phyloP scores from a whole-genome alignment of 2,329 filamentous ascomycete species.

The Paracoccidioides lutzii region DNA sequence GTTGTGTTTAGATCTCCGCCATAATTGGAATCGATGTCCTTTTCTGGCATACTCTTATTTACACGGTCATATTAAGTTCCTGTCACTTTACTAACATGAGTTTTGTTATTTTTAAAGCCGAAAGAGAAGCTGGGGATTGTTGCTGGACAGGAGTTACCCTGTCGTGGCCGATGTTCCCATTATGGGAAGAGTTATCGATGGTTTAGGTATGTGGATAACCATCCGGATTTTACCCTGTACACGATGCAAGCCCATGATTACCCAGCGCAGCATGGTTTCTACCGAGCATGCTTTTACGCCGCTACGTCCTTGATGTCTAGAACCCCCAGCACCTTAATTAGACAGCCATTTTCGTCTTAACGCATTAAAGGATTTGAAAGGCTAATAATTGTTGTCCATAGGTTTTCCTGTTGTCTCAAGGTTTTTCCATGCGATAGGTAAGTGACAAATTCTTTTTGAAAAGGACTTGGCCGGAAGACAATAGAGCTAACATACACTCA shows the following conservation, averaged over 20 bases:
- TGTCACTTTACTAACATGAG: neutral
- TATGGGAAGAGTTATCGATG: slow-evolving; percentile 44
- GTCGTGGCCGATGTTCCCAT: slow-evolving; percentile 41
- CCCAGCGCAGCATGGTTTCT: too few relatives aligned
- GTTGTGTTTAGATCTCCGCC: neutral
- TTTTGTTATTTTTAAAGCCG: slow-evolving; percentile 16
- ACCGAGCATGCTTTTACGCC: neutral
- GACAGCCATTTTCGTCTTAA: neutral
- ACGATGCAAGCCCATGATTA: neutral
- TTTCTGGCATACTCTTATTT: neutral
- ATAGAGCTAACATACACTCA: slow-evolving; percentile 1
- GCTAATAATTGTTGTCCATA: slow-evolving; percentile 11
- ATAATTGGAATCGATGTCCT: neutral
- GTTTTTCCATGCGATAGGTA: slow-evolving; percentile 46
- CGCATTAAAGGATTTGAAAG: neutral
- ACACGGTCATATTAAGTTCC: neutral
- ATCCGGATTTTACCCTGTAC: neutral
- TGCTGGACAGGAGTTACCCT: slow-evolving; percentile 41
- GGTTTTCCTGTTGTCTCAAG: slow-evolving; percentile 45
- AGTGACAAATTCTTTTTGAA: slow-evolving; percentile 9
- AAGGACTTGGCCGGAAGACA: neutral
- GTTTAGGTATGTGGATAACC: slow-evolving; percentile 35
- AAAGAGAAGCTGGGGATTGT: slow-evolving; percentile 43
- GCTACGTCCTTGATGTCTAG: neutral
- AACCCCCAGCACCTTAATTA: neutral